Evolutionary conservation across 1,284 basidiomycete genomes (phyloP).

Genomic region (Phaffia rhodozyma): DNA sequence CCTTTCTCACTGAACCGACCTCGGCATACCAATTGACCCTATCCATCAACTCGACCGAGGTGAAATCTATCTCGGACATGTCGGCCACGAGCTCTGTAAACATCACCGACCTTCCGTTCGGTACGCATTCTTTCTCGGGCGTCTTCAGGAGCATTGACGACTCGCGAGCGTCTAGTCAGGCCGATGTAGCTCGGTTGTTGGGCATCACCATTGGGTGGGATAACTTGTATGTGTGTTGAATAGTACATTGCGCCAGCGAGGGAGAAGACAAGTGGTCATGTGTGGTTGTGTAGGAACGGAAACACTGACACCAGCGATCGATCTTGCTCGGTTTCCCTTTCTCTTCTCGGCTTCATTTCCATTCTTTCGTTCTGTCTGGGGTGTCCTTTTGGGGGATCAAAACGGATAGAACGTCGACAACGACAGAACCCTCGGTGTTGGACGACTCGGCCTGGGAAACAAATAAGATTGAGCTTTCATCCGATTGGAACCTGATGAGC

Average conservation of each 20-base stretch:
- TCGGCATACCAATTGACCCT: conserved; percentile 1
- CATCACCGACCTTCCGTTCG: conserved; percentile 1
- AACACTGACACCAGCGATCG: background rate
- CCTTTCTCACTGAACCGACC: background rate
- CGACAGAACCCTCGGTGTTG: background rate
- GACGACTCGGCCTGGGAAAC: conserved; percentile 4
- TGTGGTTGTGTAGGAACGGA: background rate
- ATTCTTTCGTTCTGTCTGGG: background rate
- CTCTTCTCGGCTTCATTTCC: background rate
- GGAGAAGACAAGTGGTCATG: background rate
- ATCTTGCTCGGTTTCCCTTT: no score
- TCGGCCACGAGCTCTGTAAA: background rate
- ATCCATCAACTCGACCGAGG: conserved; percentile 9
- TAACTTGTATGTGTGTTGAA: background rate
- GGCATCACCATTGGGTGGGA: background rate
- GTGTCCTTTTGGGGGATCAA: background rate
- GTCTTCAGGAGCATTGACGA: background rate
- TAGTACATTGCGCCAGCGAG: background rate
- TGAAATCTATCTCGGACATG: background rate
- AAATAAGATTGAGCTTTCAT: background rate
- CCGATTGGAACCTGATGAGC: conserved; percentile 4
- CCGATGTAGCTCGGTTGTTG: background rate
- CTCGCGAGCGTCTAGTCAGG: background rate
- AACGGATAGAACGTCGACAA: background rate
- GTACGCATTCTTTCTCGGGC: background rate